Evolutionary conservation across 371 early-diverging fungal species (phyloP).

Genomic region (Haplosporangium sp.): DNA sequence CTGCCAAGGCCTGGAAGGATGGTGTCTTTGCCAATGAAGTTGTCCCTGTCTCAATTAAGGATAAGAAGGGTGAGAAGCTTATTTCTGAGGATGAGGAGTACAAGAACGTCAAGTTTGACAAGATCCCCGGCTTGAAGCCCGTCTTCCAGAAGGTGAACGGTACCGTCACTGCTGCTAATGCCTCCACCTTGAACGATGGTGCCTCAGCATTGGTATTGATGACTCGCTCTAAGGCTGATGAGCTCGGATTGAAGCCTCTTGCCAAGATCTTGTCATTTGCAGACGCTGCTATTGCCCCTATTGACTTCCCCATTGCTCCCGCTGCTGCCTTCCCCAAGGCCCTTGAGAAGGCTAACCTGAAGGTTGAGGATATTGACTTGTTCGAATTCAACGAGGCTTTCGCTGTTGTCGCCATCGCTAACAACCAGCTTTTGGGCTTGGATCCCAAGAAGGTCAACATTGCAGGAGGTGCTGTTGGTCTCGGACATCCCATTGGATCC

Average conservation of each 20-base stretch:
- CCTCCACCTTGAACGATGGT: constrained; percentile 95
- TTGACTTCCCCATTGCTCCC: constrained; percentile 96
- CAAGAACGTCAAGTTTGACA: constrained; percentile 80
- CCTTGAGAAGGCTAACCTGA: constrained; percentile 82
- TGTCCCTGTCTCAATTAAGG: constrained; percentile 84
- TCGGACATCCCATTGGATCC: constrained; percentile 98
- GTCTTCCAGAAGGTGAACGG: constrained; percentile 87
- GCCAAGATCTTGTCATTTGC: constrained; percentile 67
- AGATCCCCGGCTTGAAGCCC: constrained; percentile 87
- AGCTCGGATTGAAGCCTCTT: constrained; percentile 85
- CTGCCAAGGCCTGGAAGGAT: constrained; percentile 84
- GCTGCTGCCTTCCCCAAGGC: constrained; percentile 94
- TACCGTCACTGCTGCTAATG: constrained; percentile 96
- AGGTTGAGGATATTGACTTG: constrained; percentile 78
- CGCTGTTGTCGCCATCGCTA: constrained; percentile 94
- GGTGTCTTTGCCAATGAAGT: constrained; percentile 88
- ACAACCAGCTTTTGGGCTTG: constrained; percentile 84
- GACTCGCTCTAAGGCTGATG: constrained; percentile 79
- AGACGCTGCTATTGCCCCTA: constrained; percentile 74
- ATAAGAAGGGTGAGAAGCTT: constrained; percentile 77
- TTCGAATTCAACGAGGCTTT: constrained; percentile 99
- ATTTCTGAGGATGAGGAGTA: constrained; percentile 90
- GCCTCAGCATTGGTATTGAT: constrained; percentile 95
- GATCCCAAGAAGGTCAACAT: constrained; percentile 86
- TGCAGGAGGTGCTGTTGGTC: constrained; percentile 96